phyloP scores from a whole-genome alignment of 148 eudicot species.

The Rhododendron henanense region DNA sequence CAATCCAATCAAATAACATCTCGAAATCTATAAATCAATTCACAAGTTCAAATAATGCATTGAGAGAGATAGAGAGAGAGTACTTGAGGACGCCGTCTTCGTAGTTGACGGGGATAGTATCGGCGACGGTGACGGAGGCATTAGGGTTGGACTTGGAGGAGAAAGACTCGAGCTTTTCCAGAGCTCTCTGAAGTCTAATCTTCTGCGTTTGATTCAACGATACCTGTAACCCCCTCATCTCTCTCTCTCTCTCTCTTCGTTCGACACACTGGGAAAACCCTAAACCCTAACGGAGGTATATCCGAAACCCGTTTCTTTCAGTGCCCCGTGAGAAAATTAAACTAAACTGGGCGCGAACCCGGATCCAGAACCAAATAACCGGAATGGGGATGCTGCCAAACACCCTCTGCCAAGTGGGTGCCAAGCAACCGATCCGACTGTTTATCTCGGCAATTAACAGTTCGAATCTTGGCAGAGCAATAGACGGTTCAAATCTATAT shows the following conservation, averaged over 20 bases:
- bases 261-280: neutral
- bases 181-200: constrained; percentile 60
- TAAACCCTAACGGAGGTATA: neutral
- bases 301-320: neutral
- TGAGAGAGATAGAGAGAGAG: neutral
- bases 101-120: constrained; percentile 55
- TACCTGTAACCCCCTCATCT: constrained; percentile 63
- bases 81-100: constrained; percentile 87
- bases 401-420: no score
- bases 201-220: constrained; percentile 72
- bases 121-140: constrained; percentile 72
- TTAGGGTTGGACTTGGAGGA: constrained; percentile 49
- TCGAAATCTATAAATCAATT: neutral
- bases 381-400: no score
- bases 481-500: no score
- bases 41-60: neutral
- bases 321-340: neutral
- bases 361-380: neutral
- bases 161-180: constrained; percentile 49
- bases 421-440: no score
- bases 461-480: no score
- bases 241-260: neutral
- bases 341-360: neutral
- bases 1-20: neutral
- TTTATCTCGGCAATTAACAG: no score